Evolutionary conservation across 148 eudicot species (phyloP), one percentile per base, ranked within the genome.

Genomic region (Gaultheria prostrata): DNA sequence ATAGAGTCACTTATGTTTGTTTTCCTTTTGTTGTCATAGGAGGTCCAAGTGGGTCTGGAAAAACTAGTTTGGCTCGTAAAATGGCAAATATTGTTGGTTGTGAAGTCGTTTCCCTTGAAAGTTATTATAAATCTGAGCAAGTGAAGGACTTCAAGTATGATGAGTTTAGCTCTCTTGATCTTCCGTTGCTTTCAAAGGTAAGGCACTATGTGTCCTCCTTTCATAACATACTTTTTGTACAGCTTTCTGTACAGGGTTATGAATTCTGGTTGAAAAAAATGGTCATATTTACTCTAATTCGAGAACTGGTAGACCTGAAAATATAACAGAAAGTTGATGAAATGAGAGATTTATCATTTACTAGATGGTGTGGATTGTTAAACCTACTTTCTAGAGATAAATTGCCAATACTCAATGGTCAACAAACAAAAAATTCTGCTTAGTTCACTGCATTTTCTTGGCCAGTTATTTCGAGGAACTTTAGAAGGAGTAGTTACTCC

Each of bases 11-110:
- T 82, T 49, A 71, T 79, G 71, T 59, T 20, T 57, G 32, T 85
- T 67, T 17, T 17, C 72, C 18, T 13, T 30, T 80, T 71, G 85
- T 81, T 78, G 56, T 51, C 89, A 77, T 87, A 97, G 99, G 99
- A 83, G 99, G 99, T 86, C 99, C 99, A 85, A 94, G 99, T 87
- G 99, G 99, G 85, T 97, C 99, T 83, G 98, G 99, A 26, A 97
- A 97, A 90, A 97, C 99, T 83, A 97, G 99, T 89, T 92, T 97
- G 94, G 99, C 99, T 86, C 99, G 91, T 86, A 97, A 97, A 89
- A 93, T 97, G 99, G 98, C 98, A 80, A 97, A 97, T 76, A 97
- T 97, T 78, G 92, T 97, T 89, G 99, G 99, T 53, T 97, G 99
- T 92, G 98, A 93, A 86, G 99, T 97, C 59, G 92, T 97, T 82